A percentile compares a stretch with the other conserved stretches of the same genome.
These are phyloP conservation scores for Coccomyxa sp. DNA, from an alignment of 139 green algal species.

Conservation along the genomic window DNA sequence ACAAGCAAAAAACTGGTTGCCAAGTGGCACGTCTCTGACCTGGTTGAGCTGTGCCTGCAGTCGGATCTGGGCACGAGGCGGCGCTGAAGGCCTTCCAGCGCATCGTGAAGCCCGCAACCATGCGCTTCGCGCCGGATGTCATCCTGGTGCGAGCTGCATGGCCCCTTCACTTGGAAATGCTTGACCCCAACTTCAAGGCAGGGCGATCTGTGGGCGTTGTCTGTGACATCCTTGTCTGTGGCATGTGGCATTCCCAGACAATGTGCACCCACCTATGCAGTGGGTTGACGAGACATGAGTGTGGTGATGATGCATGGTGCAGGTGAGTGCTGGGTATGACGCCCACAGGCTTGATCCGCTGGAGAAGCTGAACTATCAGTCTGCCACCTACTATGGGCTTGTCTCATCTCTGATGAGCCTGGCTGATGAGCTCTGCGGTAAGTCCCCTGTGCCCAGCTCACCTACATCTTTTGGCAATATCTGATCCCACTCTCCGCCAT, in stretches of 20 bases:
- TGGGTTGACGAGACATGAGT: not conserved
- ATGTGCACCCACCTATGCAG: too few relatives aligned
- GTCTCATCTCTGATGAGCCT: slow-evolving; percentile 20
- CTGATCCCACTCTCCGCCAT: too few relatives aligned
- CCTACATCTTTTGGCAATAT: not conserved
- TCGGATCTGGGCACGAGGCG: slow-evolving; percentile 50
- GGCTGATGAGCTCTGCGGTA: slow-evolving; percentile 52
- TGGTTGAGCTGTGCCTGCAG: not conserved
- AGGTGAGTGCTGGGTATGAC: slow-evolving; percentile 75
- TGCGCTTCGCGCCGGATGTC: slow-evolving; percentile 76
- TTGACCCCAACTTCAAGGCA: too few relatives aligned
- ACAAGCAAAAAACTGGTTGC: too few relatives aligned
- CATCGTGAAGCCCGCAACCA: slow-evolving; percentile 63
- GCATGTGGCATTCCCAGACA: too few relatives aligned
- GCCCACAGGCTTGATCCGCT: slow-evolving; percentile 85
- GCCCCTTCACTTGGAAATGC: too few relatives aligned
- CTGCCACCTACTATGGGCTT: slow-evolving; percentile 67
- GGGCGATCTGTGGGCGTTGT: too few relatives aligned
- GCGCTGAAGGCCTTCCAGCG: slow-evolving; percentile 52
- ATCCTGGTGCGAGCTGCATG: slow-evolving; percentile 33
- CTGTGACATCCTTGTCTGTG: too few relatives aligned
- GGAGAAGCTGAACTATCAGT: slow-evolving; percentile 66
- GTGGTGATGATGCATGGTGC: not conserved
- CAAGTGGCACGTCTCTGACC: too few relatives aligned
- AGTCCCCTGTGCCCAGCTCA: not conserved